These are phyloP conservation scores for Stromatinia cepivora DNA, from an alignment of 2,329 filamentous ascomycete genomes.

Conservation along the genomic window DNA sequence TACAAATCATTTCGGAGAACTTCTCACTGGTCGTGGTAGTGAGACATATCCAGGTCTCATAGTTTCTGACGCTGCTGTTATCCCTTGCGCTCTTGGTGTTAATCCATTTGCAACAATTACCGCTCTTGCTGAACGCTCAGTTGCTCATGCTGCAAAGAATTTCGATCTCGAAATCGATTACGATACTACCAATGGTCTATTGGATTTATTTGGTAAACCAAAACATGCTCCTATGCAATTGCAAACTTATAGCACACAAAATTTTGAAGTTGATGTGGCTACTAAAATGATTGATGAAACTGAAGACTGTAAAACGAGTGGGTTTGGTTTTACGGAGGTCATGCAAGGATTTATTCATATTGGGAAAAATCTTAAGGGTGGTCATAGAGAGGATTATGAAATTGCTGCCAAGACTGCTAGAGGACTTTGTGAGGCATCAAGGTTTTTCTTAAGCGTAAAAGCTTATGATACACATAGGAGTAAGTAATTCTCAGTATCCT, in stretches of 20 bases:
- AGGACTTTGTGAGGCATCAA: slow-evolving; percentile 55
- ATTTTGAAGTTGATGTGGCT: slow-evolving; percentile 45
- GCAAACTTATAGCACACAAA: slow-evolving; percentile 26
- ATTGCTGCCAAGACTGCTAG: slow-evolving; percentile 54
- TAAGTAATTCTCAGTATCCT: slow-evolving; percentile 28
- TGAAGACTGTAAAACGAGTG: slow-evolving; percentile 44
- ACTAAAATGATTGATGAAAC: slow-evolving; percentile 43
- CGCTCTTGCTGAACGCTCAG: slow-evolving; percentile 64
- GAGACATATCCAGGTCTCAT: slow-evolving; percentile 59
- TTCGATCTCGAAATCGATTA: slow-evolving; percentile 47
- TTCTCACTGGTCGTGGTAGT: slow-evolving; percentile 54
- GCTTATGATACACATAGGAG: slow-evolving; percentile 52
- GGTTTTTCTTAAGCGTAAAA: slow-evolving; percentile 60
- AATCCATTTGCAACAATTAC: slow-evolving; percentile 71
- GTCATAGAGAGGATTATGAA: slow-evolving; percentile 54
- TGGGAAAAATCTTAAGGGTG: slow-evolving; percentile 45
- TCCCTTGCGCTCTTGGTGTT: slow-evolving; percentile 62
- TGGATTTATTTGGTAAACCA: slow-evolving; percentile 58
- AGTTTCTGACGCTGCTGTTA: slow-evolving; percentile 60
- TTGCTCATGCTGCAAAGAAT: slow-evolving; percentile 51
- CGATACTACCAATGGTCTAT: slow-evolving; percentile 48
- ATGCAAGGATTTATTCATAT: slow-evolving; percentile 62
- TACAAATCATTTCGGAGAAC: slow-evolving; percentile 60
- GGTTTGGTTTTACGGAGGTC: slow-evolving; percentile 63
- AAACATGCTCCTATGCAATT: slow-evolving; percentile 29